Evolutionary conservation across 495 filamentous ascomycete species (phyloP).

Genomic region (Aspergillus funiculosus): DNA sequence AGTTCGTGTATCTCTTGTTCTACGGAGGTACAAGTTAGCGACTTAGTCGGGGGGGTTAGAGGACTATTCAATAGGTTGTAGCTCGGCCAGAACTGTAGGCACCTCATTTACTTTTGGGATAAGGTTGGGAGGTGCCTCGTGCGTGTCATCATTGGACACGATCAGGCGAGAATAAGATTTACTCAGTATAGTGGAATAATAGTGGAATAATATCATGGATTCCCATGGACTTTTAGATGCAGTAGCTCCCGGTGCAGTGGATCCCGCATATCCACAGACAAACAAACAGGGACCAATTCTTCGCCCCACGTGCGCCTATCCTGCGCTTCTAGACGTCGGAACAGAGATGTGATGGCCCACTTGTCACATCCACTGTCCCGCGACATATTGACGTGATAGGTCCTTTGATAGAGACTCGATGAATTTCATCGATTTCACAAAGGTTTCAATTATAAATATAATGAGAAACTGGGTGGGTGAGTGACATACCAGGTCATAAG

Average conservation of each 20-base stretch:
- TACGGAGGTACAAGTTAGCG: too few species aligned
- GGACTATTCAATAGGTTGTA: too few species aligned
- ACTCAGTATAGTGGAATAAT: too few species aligned
- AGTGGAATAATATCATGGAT: too few species aligned
- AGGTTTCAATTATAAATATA: too few species aligned
- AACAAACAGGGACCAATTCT: slow-evolving; percentile 15
- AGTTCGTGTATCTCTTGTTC: too few species aligned
- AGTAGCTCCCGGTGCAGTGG: slow-evolving; percentile 14
- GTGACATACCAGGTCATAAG: too few species aligned
- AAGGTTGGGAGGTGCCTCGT: not conserved
- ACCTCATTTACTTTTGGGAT: not conserved
- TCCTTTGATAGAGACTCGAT: too few species aligned
- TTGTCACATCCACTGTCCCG: not conserved
- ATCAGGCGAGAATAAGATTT: too few species aligned
- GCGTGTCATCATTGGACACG: not conserved
- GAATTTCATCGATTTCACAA: too few species aligned
- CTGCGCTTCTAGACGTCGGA: not conserved
- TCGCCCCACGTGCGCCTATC: slow-evolving; percentile 17
- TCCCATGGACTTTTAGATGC: not conserved
- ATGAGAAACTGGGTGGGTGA: too few species aligned
- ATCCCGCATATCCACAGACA: not conserved
- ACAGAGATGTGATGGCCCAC: not conserved
- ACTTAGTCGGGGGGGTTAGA: too few species aligned
- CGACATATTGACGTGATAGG: not conserved
- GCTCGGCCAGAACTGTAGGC: not conserved